Evolutionary conservation across 768 basidiomycete genomes (phyloP).

Genomic region (Mycena kentingensis): DNA sequence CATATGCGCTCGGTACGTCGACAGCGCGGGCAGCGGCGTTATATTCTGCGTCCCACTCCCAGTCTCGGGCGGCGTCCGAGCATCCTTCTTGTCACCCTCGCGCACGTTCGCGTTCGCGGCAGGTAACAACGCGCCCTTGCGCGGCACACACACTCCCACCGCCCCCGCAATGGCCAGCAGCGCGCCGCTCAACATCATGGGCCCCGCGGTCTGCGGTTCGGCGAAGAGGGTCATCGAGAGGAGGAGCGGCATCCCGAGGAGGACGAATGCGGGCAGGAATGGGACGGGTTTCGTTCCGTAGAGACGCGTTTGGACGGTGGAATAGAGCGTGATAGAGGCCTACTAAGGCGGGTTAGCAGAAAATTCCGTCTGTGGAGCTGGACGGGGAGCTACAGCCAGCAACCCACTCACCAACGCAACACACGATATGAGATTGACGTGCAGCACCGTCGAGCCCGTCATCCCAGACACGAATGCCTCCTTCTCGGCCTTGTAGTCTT

Average conservation of each 20-base stretch:
- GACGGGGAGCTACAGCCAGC: not conserved
- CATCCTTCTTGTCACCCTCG: conserved; percentile 17
- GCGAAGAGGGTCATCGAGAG: conserved; percentile 81
- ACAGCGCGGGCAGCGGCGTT: conserved; percentile 73
- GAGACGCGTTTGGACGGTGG: conserved; percentile 54
- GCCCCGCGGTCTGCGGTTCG: conserved; percentile 53
- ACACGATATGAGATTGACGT: conserved; percentile 60
- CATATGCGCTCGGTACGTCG: conserved; percentile 92
- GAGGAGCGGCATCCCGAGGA: conserved; percentile 77
- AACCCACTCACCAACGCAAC: conserved; percentile 65
- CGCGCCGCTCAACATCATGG: conserved; percentile 51
- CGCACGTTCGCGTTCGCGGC: conserved; percentile 46
- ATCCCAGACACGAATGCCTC: conserved; percentile 72
- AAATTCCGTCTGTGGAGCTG: not conserved
- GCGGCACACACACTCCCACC: no score
- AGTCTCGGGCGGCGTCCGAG: conserved; percentile 8
- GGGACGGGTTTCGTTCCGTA: conserved; percentile 37
- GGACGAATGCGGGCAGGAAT: conserved; percentile 55
- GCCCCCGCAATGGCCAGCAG: no score
- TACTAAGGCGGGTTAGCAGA: conserved; percentile 37
- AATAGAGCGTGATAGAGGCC: conserved; percentile 75
- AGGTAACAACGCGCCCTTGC: conserved; percentile 45
- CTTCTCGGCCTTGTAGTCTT: conserved; percentile 65
- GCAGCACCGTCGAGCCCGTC: conserved; percentile 62
- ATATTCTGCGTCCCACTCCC: conserved; percentile 22